Base-by-base conservation (phyloP, 768 basidiomycete genomes). In the Mycena galericulata region DNA sequence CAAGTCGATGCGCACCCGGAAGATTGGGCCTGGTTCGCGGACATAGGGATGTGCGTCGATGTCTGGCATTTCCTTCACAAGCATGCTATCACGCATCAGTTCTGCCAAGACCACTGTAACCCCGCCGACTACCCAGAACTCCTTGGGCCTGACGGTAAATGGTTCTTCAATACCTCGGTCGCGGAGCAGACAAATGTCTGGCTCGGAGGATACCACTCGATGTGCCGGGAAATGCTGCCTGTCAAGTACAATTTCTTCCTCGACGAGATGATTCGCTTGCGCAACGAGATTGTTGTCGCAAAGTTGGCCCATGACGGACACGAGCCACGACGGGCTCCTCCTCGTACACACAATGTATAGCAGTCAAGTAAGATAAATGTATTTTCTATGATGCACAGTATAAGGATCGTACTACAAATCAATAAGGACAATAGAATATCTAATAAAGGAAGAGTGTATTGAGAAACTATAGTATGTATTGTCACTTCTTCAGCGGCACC, bases 151-250 rank as follows among this genome's bases (percentile, higher is more conserved):
- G 65, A 66, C n/a, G 60, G 36, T 1, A 63, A 61, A 24, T 75
- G 72, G 75, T 76, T 65, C 54, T 77, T 74, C 72, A 82, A 82
- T 54, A 78, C 80, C 0, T 82, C 79, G 0, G 74, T 77, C 12
- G 79, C 81, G 0, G 80, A 82, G 64, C 79, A 80, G 69, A 68
- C 32, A n/a, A n/a, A n/a, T n/a, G n/a, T n/a, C n/a, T n/a, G n/a
- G n/a, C n/a, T n/a, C n/a, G n/a, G n/a, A n/a, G n/a, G n/a, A n/a
- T n/a, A n/a, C n/a, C n/a, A n/a, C n/a, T n/a, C n/a, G n/a, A n/a
- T n/a, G n/a, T n/a, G n/a, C n/a, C n/a, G n/a, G n/a, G n/a, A n/a
- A n/a, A n/a, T n/a, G n/a, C n/a, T n/a, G n/a, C n/a, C n/a, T n/a
- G n/a, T n/a, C n/a, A n/a, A n/a, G n/a, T n/a, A n/a, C n/a, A n/a